These are phyloP conservation scores for Arthroderma sp. DNA, from an alignment of 2,329 filamentous ascomycete genomes.

Conservation along the genomic window DNA sequence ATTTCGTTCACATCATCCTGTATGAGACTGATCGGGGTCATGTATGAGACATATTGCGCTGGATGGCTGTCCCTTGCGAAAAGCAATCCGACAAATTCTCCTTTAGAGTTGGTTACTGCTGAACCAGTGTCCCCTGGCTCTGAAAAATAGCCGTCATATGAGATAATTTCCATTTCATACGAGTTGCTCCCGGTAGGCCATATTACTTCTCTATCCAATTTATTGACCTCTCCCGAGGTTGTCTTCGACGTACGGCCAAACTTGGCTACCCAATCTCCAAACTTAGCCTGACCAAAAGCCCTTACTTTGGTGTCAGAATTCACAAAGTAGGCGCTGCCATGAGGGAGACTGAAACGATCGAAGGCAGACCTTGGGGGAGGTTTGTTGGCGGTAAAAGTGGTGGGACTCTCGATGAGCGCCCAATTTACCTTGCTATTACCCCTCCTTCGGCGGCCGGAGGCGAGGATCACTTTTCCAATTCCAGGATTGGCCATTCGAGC, in stretches of 20 bases:
- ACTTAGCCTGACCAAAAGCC: background rate
- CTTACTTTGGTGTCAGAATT: background rate
- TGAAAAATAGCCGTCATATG: background rate
- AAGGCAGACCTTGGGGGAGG: background rate
- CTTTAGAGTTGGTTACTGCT: background rate
- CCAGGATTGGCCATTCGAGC: background rate
- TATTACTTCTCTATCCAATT: background rate
- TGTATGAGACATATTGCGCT: background rate
- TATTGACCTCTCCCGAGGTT: background rate
- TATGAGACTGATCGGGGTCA: background rate
- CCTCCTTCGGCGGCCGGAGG: background rate
- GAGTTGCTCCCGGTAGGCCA: background rate
- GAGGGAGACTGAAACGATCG: background rate
- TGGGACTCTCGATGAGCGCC: background rate
- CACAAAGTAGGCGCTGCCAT: background rate
- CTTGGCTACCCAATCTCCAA: background rate
- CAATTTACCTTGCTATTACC: background rate
- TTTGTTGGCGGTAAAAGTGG: background rate
- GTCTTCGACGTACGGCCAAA: background rate
- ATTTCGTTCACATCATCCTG: conserved; percentile 1
- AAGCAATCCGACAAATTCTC: background rate
- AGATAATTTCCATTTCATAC: background rate
- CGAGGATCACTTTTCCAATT: conserved; percentile 2
- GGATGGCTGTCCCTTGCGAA: background rate
- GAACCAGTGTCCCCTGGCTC: background rate